Percentiles rank a stretch among this genome's conserved stretches.
Conservation (phyloP, 164 flowering plant species). For the grape (Vitis vinifera) region ASM3070453v1 NC_081822.1:4965001-4965500, state of each 20-base stretch:
- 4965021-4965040: conserved; percentile 68
- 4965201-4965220: conserved; percentile 62
- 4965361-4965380: conserved; percentile 4
- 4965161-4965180: conserved; percentile 51
- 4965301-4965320: conserved; percentile 8
- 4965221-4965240: conserved; percentile 66
- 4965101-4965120: not conserved
- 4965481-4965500: conserved; percentile 2
- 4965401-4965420: conserved; percentile 14
- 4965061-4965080: conserved; percentile 13
- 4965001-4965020: conserved; percentile 80
- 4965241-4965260: conserved; percentile 77
- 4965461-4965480: conserved; percentile 1
- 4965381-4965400: conserved; percentile 10
- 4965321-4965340: conserved; percentile 11
- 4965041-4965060: conserved; percentile 68
- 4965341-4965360: conserved; percentile 13
- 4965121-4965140: not conserved
- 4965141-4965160: not conserved
- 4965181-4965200: conserved; percentile 63
- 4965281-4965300: conserved; percentile 19
- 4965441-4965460: conserved; percentile 12
- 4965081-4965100: conserved; percentile 16
- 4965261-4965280: conserved; percentile 44
- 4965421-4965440: conserved; percentile 1